Percentiles rank a stretch among this genome's conserved stretches.
phyloP scores from a whole-genome alignment of 2,329 filamentous ascomycete species.

The Arthrobotrys pseudoclavata region DNA sequence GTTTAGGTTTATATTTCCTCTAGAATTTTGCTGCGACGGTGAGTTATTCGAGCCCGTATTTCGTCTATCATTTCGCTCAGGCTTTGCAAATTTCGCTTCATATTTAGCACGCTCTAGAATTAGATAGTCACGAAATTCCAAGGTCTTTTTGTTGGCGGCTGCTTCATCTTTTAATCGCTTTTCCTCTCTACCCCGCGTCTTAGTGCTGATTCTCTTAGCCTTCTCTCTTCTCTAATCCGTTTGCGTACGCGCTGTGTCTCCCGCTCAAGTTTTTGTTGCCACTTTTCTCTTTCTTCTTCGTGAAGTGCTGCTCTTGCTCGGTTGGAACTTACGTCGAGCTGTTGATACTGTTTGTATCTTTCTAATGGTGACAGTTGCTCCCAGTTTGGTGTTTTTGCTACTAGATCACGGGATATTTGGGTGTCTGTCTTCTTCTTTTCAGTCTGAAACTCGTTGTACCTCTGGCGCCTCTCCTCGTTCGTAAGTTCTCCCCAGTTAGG shows the following conservation, averaged over 20 bases:
- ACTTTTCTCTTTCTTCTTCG: not conserved
- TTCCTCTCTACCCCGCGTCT: not conserved
- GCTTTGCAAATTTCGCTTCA: not conserved
- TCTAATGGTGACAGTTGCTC: not conserved
- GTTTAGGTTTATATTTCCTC: not conserved
- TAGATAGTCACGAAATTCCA: not conserved
- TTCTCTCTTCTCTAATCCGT: not conserved
- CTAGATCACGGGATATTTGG: not conserved
- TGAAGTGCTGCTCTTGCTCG: not conserved
- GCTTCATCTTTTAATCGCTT: not conserved
- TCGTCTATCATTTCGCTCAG: not conserved
- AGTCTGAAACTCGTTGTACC: not conserved
- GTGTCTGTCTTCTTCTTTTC: not conserved
- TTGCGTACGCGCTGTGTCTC: not conserved
- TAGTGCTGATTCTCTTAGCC: not conserved
- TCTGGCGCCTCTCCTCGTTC: not conserved
- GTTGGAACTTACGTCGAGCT: not conserved
- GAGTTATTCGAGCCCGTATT: not conserved
- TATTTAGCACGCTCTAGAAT: not conserved
- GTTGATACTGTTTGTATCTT: not conserved
- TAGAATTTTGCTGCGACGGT: not conserved
- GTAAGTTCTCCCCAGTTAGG: conserved; percentile 10
- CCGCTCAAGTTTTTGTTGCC: not conserved
- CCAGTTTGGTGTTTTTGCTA: conserved; percentile 6
- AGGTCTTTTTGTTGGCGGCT: not conserved